A percentile compares a stretch with the other conserved stretches of the same genome.
phyloP scores from a whole-genome alignment of 1,139 yeast genomes.

The Blastobotrys proliferans region DNA sequence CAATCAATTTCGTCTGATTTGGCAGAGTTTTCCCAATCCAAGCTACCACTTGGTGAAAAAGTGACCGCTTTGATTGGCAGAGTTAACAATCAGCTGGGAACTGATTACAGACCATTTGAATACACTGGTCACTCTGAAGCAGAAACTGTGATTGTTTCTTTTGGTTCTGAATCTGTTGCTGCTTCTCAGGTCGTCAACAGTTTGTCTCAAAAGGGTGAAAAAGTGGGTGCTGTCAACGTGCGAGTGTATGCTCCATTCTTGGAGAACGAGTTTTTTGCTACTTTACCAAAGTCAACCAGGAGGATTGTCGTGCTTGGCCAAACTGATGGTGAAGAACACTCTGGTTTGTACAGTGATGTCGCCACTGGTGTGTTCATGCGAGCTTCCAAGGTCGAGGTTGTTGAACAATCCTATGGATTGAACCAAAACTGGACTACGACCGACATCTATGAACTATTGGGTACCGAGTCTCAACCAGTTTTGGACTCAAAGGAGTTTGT shows the following conservation, averaged over 20 bases:
- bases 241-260: slow-evolving; percentile 67
- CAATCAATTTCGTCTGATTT: slow-evolving; percentile 31
- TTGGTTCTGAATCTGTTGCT: slow-evolving; percentile 67
- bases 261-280: slow-evolving; percentile 51
- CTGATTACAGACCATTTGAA: slow-evolving; percentile 63
- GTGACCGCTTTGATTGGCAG: slow-evolving; percentile 14
- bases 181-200: slow-evolving; percentile 45
- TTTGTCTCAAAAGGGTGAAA: slow-evolving; percentile 35
- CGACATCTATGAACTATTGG: slow-evolving; percentile 25
- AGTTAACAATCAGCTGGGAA: slow-evolving; percentile 42
- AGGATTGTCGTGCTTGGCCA: slow-evolving; percentile 66
- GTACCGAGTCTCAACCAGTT: slow-evolving; percentile 2
- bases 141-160: slow-evolving; percentile 67
- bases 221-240: slow-evolving; percentile 63
- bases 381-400: slow-evolving; percentile 23
- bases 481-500: slow-evolving; percentile 20
- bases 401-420: slow-evolving; percentile 32
- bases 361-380: slow-evolving; percentile 60
- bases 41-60: slow-evolving; percentile 13
- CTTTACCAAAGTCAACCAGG: slow-evolving; percentile 56
- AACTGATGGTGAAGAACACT: slow-evolving; percentile 34
- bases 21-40: slow-evolving; percentile 20
- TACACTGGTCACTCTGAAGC: slow-evolving; percentile 61
- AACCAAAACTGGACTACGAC: slow-evolving; percentile 25
- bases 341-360: slow-evolving; percentile 59